Evolutionary conservation across 2,329 filamentous ascomycete species (phyloP).

Genomic region (Akanthomyces muscarius): DNA sequence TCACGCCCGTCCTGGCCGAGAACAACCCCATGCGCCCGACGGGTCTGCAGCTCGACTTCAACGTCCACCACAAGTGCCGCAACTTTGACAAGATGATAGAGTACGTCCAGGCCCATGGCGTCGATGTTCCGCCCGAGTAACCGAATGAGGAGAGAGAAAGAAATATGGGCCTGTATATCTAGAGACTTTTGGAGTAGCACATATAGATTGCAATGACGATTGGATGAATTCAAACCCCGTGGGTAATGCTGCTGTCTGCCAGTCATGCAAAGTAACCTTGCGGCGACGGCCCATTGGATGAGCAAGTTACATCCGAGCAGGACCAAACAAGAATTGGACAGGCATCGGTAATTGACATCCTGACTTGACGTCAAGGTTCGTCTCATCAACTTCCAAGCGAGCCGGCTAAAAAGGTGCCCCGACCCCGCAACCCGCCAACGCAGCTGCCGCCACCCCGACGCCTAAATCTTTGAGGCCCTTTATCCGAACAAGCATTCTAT

Average conservation of each 20-base stretch:
- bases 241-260: no score
- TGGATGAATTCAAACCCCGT: neutral
- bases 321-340: neutral
- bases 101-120: constrained; percentile 15
- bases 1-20: constrained; percentile 19
- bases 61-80: constrained; percentile 21
- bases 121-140: constrained; percentile 10
- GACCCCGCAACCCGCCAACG: neutral
- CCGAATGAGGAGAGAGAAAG: no score
- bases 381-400: neutral
- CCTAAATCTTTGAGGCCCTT: neutral
- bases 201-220: constrained; percentile 3
- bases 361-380: neutral
- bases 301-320: neutral
- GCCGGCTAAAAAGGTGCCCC: neutral
- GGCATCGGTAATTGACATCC: neutral
- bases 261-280: neutral
- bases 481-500: neutral
- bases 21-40: neutral
- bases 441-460: neutral
- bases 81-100: constrained; percentile 19
- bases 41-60: constrained; percentile 17
- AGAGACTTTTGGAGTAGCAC: neutral
- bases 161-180: neutral
- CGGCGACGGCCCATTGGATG: neutral